phyloP scores from a whole-genome alignment of 306 rosid species.

The Coriaria nepalensis region DNA sequence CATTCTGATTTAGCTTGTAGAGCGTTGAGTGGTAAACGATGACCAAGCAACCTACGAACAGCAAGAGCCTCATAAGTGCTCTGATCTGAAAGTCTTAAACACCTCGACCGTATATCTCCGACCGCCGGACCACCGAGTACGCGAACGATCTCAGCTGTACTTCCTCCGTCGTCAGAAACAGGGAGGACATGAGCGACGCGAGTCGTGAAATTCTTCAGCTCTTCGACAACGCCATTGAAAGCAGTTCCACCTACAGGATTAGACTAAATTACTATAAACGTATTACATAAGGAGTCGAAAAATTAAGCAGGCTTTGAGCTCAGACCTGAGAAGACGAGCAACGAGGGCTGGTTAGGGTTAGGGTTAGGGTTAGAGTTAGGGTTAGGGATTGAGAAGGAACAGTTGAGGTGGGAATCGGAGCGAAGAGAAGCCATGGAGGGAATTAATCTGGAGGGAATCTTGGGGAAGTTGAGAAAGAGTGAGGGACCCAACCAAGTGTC shows the following conservation, averaged over 20 bases:
- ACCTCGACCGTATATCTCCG: conserved; percentile 92
- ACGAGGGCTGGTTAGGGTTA: conserved; percentile 33
- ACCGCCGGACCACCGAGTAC: conserved; percentile 97
- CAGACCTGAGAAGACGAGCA: conserved; percentile 72
- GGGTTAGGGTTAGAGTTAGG: conserved; percentile 24
- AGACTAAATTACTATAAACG: not conserved
- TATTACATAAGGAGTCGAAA: too few relatives aligned
- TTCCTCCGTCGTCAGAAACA: conserved; percentile 92
- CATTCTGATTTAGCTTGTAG: conserved; percentile 67
- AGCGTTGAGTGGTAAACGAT: conserved; percentile 57
- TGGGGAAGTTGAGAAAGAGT: conserved; percentile 12
- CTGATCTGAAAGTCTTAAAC: conserved; percentile 75
- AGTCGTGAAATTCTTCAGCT: conserved; percentile 59
- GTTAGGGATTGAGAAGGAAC: conserved; percentile 21
- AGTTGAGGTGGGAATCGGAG: conserved; percentile 22
- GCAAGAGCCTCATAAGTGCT: conserved; percentile 86
- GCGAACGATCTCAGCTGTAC: conserved; percentile 95
- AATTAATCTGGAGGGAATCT: conserved; percentile 9
- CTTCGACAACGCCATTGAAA: conserved; percentile 81
- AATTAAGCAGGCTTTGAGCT: not conserved
- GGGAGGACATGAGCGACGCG: conserved; percentile 98
- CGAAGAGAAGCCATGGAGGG: conserved; percentile 41
- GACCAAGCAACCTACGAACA: conserved; percentile 74
- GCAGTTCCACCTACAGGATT: conserved; percentile 65
- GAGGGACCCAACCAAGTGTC: conserved; percentile 38